Conservation (phyloP, 345 rosid genomes). For the Bretschneidera sinensis region DNA sequence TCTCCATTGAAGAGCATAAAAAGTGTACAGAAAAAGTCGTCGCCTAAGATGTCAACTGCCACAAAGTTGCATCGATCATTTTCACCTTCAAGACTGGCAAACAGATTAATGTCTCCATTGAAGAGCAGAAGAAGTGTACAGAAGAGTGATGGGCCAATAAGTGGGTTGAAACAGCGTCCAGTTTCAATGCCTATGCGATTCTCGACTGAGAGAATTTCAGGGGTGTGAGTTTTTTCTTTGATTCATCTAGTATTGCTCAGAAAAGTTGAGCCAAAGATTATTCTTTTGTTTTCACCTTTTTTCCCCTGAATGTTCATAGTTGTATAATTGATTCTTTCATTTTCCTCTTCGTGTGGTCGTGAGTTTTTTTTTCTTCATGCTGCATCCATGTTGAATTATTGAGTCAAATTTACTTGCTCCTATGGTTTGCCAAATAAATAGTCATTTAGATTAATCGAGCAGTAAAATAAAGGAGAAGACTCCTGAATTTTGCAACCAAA, state of each 20-base stretch:
- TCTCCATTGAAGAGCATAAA: slow-evolving; percentile 79
- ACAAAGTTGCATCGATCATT: slow-evolving; percentile 69
- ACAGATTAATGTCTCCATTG: slow-evolving; percentile 68
- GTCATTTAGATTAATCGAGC: too few species aligned
- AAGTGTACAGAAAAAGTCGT: slow-evolving; percentile 34
- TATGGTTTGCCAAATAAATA: too few species aligned
- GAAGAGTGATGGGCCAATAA: slow-evolving; percentile 37
- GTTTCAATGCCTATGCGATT: slow-evolving; percentile 33
- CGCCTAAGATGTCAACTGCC: slow-evolving; percentile 49
- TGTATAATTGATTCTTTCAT: background rate
- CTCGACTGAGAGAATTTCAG: slow-evolving; percentile 48
- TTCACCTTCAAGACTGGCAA: slow-evolving; percentile 79
- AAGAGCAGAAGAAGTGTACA: slow-evolving; percentile 57
- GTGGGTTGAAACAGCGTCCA: slow-evolving; percentile 73
- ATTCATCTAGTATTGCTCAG: background rate
- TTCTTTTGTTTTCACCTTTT: background rate
- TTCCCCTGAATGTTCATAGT: background rate
- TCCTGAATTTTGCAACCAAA: too few species aligned
- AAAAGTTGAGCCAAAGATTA: background rate
- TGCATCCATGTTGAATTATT: too few species aligned
- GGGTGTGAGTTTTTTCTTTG: background rate
- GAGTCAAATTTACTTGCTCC: too few species aligned
- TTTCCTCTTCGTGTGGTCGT: background rate
- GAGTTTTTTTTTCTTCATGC: background rate
- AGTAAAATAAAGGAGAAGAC: too few species aligned